Evolutionary conservation across 164 flowering plant genomes (phyloP).

Genomic region (Piper longum): DNA sequence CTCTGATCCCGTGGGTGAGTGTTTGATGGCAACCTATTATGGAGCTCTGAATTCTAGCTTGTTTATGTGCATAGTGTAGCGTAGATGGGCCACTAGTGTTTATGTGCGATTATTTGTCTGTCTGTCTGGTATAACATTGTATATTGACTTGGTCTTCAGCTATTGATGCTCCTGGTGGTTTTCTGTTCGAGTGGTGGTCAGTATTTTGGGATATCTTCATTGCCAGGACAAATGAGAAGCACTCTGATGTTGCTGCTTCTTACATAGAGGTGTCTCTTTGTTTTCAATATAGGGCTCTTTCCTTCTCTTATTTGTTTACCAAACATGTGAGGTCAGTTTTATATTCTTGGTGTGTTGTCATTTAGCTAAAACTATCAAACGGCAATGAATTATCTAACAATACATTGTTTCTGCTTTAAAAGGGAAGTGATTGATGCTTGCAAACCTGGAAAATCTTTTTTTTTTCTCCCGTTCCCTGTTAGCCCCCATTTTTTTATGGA

Average conservation of each 20-base stretch:
- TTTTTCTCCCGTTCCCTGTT: neutral
- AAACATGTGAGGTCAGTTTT: neutral
- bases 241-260: constrained; percentile 57
- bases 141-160: constrained; percentile 24
- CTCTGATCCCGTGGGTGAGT: constrained; percentile 63
- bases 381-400: neutral
- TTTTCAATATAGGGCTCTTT: neutral
- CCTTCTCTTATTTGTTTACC: neutral
- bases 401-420: neutral
- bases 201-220: constrained; percentile 85
- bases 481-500: neutral
- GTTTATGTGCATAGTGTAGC: too few species aligned
- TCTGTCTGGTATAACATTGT: neutral
- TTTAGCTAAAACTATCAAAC: neutral
- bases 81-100: too few species aligned
- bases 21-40: neutral
- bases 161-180: constrained; percentile 82
- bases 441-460: neutral
- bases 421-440: neutral
- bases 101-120: neutral
- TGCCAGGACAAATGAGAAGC: constrained; percentile 62
- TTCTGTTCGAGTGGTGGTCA: constrained; percentile 88
- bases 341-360: neutral
- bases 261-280: constrained; percentile 41
- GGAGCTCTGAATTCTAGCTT: too few species aligned